Base-by-base conservation (phyloP, 2,329 filamentous ascomycete species). In the Exophiala oligosperma region DNA sequence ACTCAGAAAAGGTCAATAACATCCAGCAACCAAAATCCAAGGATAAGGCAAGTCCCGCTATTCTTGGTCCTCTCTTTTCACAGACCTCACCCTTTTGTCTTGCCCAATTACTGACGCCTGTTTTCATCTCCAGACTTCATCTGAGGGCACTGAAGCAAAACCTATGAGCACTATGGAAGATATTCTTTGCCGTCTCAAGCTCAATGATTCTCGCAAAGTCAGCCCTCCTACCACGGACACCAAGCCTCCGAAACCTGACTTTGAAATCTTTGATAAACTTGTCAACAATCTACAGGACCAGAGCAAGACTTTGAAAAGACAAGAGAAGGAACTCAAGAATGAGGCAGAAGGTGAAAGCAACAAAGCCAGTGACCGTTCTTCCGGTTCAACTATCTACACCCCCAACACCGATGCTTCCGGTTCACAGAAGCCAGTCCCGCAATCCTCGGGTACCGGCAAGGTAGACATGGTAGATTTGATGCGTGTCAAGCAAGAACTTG, bases 231-330 rank as follows among this genome's bases (percentile, higher is more conserved):
- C 56, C 14, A 60, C 56, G 11, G 61, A 62, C 17, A 40, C 47
- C 49, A 64, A 66, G 53, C 35, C 48, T 24, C 54, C 56, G 8
- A 58, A 61, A 51, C 11, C 46, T 50, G 60, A 65, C 32, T 55
- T 61, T 29, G 59, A 66, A 24, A 68, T 68, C 3, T 64, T 92
- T 21, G 59, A 69, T 46, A 68, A 69, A 11, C 66, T 92, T 52
- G 77, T 92, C 63, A 84, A 87, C 56, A 89, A 87, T 70, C 80
- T 93, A 49, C 84, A 84, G n/a, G 86, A 92, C 71, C 88, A 91
- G 68, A 84, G 88, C 68, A 77, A 77, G 44, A 71, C 79, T n/a
- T 73, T 87, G 50, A 78, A 78, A 51, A 81, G 84, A 71, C 84
- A 88, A 68, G 82, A 81, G 60, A 78, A 83, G 57, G 77, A 78